phyloP scores from a whole-genome alignment of 179 eudicot genomes.

The Pouteria campechiana region DNA sequence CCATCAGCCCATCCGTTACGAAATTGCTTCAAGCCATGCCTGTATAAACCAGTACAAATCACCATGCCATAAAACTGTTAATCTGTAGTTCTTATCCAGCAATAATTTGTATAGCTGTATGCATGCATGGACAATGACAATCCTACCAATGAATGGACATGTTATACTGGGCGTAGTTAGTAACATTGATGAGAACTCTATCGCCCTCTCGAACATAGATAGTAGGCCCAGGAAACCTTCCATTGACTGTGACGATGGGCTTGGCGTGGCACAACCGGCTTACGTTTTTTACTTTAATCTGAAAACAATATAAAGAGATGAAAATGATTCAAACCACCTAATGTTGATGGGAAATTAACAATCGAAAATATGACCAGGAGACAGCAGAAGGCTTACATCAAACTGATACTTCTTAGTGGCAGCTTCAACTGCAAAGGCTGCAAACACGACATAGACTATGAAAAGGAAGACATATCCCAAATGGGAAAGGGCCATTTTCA shows the following conservation, averaged over 20 bases:
- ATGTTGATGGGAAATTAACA: not conserved
- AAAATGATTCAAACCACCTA: not conserved
- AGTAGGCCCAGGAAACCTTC: constrained; percentile 77
- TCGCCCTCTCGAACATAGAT: constrained; percentile 67
- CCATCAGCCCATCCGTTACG: constrained; percentile 47
- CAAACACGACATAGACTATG: not conserved
- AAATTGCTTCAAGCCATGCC: constrained; percentile 37
- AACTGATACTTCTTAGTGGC: constrained; percentile 40
- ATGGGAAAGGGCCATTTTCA: no score
- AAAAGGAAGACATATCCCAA: constrained; percentile 4
- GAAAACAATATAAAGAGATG: not conserved
- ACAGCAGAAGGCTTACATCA: constrained; percentile 19
- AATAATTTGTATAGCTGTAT: not conserved
- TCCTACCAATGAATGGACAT: constrained; percentile 54
- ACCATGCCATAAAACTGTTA: not conserved
- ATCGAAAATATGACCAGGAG: not conserved
- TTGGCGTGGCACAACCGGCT: constrained; percentile 75
- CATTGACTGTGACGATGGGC: constrained; percentile 72
- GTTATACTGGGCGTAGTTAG: constrained; percentile 60
- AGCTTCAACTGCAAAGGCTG: constrained; percentile 18
- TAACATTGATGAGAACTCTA: constrained; percentile 40
- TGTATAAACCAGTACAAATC: constrained; percentile 5
- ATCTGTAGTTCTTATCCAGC: not conserved
- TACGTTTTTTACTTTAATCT: constrained; percentile 63
- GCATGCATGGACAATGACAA: not conserved